Conservation (phyloP, 768 basidiomycete genomes). For the Rhizopogon salebrosus region DNA sequence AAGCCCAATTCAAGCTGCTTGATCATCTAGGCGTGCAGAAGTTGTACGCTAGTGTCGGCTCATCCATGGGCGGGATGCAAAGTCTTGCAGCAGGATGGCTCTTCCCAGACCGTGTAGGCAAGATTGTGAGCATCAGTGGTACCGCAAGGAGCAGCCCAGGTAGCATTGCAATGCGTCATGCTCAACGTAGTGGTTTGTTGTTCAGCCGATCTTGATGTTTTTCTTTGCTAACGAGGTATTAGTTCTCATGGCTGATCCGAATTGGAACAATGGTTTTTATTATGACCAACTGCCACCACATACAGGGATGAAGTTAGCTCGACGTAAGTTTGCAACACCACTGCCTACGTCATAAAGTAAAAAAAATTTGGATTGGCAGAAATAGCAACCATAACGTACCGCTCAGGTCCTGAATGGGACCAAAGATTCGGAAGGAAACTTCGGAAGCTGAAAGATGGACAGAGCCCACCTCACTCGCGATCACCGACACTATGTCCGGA, state of each 20-base stretch:
- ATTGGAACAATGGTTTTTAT: conserved; percentile 99
- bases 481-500: conserved; percentile 88
- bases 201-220: neutral
- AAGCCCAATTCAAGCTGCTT: conserved; percentile 83
- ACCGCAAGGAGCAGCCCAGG: conserved; percentile 90
- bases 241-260: conserved; percentile 99
- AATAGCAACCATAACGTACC: conserved; percentile 98
- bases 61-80: conserved; percentile 98
- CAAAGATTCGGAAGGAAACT: conserved; percentile 88
- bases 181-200: conserved; percentile 85
- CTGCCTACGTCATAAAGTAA: neutral
- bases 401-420: conserved; percentile 99
- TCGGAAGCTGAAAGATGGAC: conserved; percentile 35
- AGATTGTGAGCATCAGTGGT: conserved; percentile 91
- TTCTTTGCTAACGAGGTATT: conserved; percentile 2
- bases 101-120: conserved; percentile 81
- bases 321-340: conserved; percentile 55
- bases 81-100: conserved; percentile 95
- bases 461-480: conserved; percentile 12
- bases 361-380: conserved; percentile 44
- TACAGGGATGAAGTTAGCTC: conserved; percentile 96
- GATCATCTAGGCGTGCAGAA: conserved; percentile 80
- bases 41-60: conserved; percentile 91
- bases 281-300: conserved; percentile 95
- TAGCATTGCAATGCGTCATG: conserved; percentile 92